Percentiles rank a stretch among this genome's conserved stretches.
Conservation (phyloP, 371 early-diverging fungal species). For the Rhizoclosmatium hyalinum region DNA sequence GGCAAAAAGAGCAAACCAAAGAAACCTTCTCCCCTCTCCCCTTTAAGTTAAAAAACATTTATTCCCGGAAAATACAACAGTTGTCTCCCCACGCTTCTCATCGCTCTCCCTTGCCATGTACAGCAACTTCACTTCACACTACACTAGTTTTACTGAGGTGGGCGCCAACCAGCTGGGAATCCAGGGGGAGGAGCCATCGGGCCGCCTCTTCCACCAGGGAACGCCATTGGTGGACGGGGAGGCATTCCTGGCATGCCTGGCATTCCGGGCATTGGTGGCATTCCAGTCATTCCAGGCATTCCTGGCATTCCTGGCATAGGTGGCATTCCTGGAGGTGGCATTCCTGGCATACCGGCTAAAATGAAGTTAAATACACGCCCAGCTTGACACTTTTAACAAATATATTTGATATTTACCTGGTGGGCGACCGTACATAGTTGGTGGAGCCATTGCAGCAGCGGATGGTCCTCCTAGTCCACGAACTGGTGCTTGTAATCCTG, state of each 20-base stretch:
- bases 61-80: too few species aligned
- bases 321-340: constrained; percentile 43
- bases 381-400: background rate
- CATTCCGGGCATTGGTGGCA: constrained; percentile 49
- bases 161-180: constrained; percentile 35
- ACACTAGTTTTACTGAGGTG: constrained; percentile 10
- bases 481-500: constrained; percentile 87
- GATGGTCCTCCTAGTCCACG: constrained; percentile 92
- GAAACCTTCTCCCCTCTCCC: background rate
- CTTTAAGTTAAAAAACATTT: background rate
- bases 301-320: constrained; percentile 58
- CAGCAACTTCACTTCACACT: too few species aligned
- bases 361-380: background rate
- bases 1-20: background rate
- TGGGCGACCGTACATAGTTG: constrained; percentile 78
- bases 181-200: constrained; percentile 55
- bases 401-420: constrained; percentile 42
- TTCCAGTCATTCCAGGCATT: constrained; percentile 70
- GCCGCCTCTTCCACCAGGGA: constrained; percentile 45
- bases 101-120: too few species aligned
- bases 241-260: constrained; percentile 41
- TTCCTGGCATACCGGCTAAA: constrained; percentile 28
- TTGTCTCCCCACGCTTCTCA: too few species aligned
- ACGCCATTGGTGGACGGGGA: constrained; percentile 69
- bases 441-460: constrained; percentile 77